phyloP scores from a whole-genome alignment of 768 basidiomycete genomes.

The Pisolithus albus region DNA sequence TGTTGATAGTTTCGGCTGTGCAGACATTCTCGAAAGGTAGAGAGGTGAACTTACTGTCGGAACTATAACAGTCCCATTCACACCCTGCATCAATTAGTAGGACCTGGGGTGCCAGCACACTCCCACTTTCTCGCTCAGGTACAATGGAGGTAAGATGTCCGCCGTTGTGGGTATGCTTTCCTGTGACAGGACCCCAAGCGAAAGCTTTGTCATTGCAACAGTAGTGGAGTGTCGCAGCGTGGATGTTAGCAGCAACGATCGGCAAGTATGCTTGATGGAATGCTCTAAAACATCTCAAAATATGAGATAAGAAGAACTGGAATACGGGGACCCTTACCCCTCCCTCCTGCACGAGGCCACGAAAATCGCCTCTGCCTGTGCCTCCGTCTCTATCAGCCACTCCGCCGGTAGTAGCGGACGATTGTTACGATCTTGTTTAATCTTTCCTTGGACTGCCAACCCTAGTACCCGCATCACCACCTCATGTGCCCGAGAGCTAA shows the following conservation, averaged over 20 bases:
- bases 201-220: constrained; percentile 88
- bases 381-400: constrained; percentile 89
- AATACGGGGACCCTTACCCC: constrained; percentile 47
- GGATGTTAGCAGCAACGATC: constrained; percentile 81
- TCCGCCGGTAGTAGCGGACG: constrained; percentile 62
- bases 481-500: constrained; percentile 87
- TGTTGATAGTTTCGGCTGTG: neutral
- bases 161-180: constrained; percentile 49
- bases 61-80: constrained; percentile 70
- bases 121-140: constrained; percentile 8
- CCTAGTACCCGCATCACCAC: constrained; percentile 89
- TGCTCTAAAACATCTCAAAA: constrained; percentile 39
- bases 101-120: constrained; percentile 55
- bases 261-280: constrained; percentile 88
- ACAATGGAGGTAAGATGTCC: constrained; percentile 36
- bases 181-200: constrained; percentile 70
- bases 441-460: constrained; percentile 52
- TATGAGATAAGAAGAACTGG: neutral
- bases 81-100: constrained; percentile 93
- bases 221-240: constrained; percentile 90
- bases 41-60: constrained; percentile 42
- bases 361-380: constrained; percentile 91
- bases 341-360: constrained; percentile 84
- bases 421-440: constrained; percentile 35
- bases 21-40: neutral